These are phyloP conservation scores for Symbiodinium pilosum DNA, from an alignment of 73 alveolate genomes.

Conservation along the genomic window DNA sequence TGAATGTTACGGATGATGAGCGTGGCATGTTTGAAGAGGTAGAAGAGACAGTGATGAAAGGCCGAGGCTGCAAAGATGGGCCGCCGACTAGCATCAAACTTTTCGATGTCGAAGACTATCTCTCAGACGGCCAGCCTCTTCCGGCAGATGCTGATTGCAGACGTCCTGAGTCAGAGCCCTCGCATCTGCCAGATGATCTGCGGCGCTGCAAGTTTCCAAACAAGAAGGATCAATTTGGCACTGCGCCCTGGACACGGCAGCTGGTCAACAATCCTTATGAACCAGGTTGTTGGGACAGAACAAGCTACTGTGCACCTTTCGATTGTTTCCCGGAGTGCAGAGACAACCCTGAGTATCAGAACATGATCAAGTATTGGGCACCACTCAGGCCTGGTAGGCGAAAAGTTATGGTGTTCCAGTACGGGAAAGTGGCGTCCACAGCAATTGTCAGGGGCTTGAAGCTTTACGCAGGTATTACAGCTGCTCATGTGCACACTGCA, in stretches of 20 bases:
- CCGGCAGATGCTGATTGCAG: neutral
- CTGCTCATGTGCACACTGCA: neutral
- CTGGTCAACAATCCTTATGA: slow-evolving; percentile 5
- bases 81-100: neutral
- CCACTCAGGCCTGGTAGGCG: neutral
- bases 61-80: neutral
- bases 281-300: slow-evolving; percentile 17
- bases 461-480: neutral
- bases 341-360: neutral
- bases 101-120: neutral
- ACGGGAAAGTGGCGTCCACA: slow-evolving; percentile 27
- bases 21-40: neutral
- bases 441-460: slow-evolving; percentile 9
- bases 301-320: neutral
- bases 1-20: neutral
- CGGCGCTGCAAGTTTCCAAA: neutral
- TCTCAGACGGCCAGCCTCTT: neutral
- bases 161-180: neutral
- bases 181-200: neutral
- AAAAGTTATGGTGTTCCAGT: slow-evolving; percentile 21
- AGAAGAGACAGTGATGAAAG: neutral
- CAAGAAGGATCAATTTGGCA: neutral
- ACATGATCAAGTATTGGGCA: neutral
- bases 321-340: neutral
- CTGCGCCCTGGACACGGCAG: neutral